Evolutionary conservation across 257 asterid species (phyloP).

Genomic region (Fraxinus excelsior): DNA sequence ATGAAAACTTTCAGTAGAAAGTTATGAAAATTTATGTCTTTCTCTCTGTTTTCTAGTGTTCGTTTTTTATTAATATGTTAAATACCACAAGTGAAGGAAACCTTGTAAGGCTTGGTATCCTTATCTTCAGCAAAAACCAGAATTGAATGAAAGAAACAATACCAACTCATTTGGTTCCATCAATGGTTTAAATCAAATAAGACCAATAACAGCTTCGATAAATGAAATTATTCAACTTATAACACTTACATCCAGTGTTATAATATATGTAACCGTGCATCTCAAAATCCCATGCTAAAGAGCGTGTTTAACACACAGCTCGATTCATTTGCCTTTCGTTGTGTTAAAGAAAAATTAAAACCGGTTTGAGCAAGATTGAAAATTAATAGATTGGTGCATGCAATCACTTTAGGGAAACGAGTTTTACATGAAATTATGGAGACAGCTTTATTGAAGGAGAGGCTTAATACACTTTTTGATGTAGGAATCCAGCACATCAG

Average conservation of each 20-base stretch:
- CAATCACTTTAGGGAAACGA: too few species aligned
- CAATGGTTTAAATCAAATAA: constrained; percentile 26
- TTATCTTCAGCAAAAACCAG: constrained; percentile 1
- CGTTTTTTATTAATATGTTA: not conserved
- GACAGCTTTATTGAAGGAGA: not conserved
- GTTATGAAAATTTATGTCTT: not conserved
- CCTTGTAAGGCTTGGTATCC: not conserved
- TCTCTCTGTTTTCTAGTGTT: not conserved
- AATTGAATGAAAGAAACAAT: constrained; percentile 28
- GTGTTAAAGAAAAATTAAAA: too few species aligned
- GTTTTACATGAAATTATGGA: not conserved
- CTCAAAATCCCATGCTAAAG: not conserved
- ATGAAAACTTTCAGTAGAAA: not conserved
- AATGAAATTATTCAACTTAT: not conserved
- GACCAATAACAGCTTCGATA: constrained; percentile 17
- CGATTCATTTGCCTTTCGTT: too few species aligned
- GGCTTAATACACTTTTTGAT: not conserved
- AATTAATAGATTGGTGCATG: too few species aligned
- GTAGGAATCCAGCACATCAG: not conserved
- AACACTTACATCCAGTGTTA: not conserved
- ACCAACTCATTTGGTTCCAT: constrained; percentile 36
- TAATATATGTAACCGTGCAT: not conserved
- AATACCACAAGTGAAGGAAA: not conserved
- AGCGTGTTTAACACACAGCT: not conserved
- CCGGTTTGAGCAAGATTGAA: too few species aligned